These are phyloP conservation scores for Mimosa bimucronata DNA, from an alignment of 306 rosid species.

Conservation along the genomic window DNA sequence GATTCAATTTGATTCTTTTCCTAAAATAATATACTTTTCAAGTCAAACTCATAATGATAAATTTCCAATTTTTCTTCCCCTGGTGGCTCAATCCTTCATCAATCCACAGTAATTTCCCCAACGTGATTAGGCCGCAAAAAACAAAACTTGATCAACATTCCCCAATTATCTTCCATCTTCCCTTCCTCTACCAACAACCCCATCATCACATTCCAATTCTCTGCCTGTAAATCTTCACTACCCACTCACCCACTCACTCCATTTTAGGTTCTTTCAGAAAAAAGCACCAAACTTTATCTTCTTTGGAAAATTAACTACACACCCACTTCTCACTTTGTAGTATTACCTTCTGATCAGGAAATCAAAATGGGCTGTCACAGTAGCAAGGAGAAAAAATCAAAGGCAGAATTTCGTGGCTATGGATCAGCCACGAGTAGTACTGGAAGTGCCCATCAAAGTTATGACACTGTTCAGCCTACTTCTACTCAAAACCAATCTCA, in stretches of 20 bases:
- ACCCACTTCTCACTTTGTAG: not conserved
- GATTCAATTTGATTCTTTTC: not conserved
- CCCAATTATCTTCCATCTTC: not conserved
- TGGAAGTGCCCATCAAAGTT: conserved; percentile 30
- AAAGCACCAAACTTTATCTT: not conserved
- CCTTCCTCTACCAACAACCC: not conserved
- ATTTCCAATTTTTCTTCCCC: not conserved
- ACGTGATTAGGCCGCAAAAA: not conserved
- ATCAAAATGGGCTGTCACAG: conserved; percentile 68
- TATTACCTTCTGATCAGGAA: not conserved
- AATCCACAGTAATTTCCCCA: not conserved
- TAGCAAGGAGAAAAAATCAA: conserved; percentile 56
- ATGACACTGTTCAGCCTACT: conserved; percentile 41
- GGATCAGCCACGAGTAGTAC: conserved; percentile 35
- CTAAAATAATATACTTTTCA: not conserved
- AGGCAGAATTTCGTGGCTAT: conserved; percentile 24
- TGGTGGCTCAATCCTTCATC: not conserved
- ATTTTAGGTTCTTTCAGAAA: not conserved
- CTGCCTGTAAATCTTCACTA: not conserved
- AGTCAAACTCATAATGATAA: not conserved
- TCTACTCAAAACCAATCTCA: conserved; percentile 37
- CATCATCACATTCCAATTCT: not conserved
- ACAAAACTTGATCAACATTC: not conserved
- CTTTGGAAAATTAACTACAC: not conserved
- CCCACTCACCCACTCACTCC: too few species aligned